A percentile compares a stretch with the other conserved stretches of the same genome.
These are phyloP conservation scores for Orbilia javanica DNA, from an alignment of 2,329 filamentous ascomycete genomes.

Conservation along the genomic window DNA sequence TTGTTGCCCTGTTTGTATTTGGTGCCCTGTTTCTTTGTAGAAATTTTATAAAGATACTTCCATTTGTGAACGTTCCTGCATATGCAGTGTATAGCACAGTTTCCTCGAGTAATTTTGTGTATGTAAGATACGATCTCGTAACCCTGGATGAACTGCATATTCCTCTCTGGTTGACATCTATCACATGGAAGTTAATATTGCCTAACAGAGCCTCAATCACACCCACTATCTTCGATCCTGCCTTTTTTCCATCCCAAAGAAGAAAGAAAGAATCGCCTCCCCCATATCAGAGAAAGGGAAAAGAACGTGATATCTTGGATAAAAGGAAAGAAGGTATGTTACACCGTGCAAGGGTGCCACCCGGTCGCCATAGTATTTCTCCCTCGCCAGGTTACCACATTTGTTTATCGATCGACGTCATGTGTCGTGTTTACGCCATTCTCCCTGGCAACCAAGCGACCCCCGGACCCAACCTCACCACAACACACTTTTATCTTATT, in stretches of 20 bases:
- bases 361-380: not conserved
- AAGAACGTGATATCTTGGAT: not conserved
- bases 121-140: not conserved
- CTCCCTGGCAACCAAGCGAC: constrained; percentile 41
- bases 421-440: constrained; percentile 28
- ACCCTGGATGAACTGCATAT: not conserved
- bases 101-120: not conserved
- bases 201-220: constrained; percentile 4
- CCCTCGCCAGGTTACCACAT: not conserved
- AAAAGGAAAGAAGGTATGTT: not conserved
- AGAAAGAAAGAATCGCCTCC: too few relatives aligned
- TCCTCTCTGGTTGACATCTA: too few relatives aligned
- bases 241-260: not conserved
- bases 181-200: too few relatives aligned
- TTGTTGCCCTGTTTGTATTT: too few relatives aligned
- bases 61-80: constrained; percentile 2
- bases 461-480: constrained; percentile 44
- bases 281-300: not conserved
- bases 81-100: constrained; percentile 17
- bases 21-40: not conserved
- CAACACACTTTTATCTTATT: constrained; percentile 33
- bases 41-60: not conserved
- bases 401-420: constrained; percentile 22
- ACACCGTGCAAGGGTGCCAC: too few relatives aligned
- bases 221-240: not conserved